Evolutionary conservation across 2,329 filamentous ascomycete genomes (phyloP).

Genomic region (Penicillium sp.): DNA sequence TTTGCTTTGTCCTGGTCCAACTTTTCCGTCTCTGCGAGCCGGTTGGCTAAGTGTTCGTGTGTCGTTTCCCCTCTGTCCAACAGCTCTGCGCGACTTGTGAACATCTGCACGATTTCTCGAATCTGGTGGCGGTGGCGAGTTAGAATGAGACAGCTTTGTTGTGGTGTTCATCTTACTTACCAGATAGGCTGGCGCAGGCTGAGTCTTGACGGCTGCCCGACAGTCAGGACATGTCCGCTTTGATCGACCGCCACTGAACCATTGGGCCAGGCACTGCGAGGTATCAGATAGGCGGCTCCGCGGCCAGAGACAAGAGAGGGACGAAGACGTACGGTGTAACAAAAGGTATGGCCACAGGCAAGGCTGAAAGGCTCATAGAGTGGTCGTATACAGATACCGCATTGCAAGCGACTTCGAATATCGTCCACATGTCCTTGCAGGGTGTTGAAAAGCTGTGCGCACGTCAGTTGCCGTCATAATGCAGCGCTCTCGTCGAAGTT

Average conservation of each 20-base stretch:
- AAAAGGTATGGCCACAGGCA: constrained; percentile 65
- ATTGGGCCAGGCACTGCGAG: constrained; percentile 51
- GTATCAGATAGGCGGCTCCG: constrained; percentile 18
- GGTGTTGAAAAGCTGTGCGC: constrained; percentile 34
- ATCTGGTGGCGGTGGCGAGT: constrained; percentile 40
- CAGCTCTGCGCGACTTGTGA: constrained; percentile 55
- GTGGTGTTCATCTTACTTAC: constrained; percentile 34
- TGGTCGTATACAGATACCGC: constrained; percentile 62
- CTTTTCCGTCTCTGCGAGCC: constrained; percentile 53
- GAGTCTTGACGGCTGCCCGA: constrained; percentile 51
- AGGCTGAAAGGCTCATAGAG: constrained; percentile 66
- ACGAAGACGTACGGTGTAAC: constrained; percentile 52
- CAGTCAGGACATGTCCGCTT: constrained; percentile 66
- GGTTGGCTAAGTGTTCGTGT: constrained; percentile 54
- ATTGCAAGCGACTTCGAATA: constrained; percentile 57
- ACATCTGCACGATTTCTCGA: constrained; percentile 58
- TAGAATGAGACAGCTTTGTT: background rate
- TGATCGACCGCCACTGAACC: constrained; percentile 48
- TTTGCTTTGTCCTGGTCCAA: constrained; percentile 57
- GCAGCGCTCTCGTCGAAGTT: background rate
- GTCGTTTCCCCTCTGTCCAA: constrained; percentile 58
- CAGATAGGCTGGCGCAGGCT: constrained; percentile 60
- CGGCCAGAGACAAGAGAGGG: background rate
- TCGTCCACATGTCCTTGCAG: constrained; percentile 53
- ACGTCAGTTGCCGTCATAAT: constrained; percentile 10